A percentile compares a stretch with the other conserved stretches of the same genome.
These are phyloP conservation scores for Dothideomycetes sp. DNA, from an alignment of 2,329 filamentous ascomycete species.

Conservation along the genomic window DNA sequence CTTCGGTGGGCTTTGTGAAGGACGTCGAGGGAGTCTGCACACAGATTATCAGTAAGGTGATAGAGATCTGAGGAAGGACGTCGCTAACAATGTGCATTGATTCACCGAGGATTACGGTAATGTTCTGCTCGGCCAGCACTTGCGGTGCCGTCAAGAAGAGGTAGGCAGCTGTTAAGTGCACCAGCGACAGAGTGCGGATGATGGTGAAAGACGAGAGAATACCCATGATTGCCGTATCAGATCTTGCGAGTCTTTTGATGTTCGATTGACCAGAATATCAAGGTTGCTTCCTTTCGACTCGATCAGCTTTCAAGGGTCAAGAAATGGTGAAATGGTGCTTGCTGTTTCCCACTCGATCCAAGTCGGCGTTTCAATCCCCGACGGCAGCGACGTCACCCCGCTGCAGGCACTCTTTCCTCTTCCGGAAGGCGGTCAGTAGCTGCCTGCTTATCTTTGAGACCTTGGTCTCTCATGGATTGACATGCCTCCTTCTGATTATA, in stretches of 20 bases:
- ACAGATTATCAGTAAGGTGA: conserved; percentile 8
- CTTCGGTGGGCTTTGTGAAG: conserved; percentile 60
- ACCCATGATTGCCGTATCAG: conserved; percentile 62
- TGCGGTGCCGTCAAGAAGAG: conserved; percentile 70
- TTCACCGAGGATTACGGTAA: conserved; percentile 75
- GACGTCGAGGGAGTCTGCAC: conserved; percentile 54
- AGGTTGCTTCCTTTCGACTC: too few species aligned
- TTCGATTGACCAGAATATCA: too few species aligned
- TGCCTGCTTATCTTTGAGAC: background rate
- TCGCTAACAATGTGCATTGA: conserved; percentile 66
- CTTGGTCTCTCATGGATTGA: background rate
- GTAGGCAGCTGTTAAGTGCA: conserved; percentile 74
- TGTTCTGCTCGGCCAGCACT: conserved; percentile 64
- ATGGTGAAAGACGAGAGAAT: conserved; percentile 72
- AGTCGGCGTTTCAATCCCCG: conserved; percentile 1
- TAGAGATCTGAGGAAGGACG: background rate
- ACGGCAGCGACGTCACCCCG: conserved; percentile 1
- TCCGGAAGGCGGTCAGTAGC: background rate
- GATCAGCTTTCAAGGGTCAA: too few species aligned
- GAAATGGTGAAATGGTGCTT: too few species aligned
- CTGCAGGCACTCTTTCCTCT: conserved; percentile 3
- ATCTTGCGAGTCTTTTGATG: too few species aligned
- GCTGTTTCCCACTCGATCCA: too few species aligned
- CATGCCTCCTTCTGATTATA: background rate
- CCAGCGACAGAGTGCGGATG: conserved; percentile 71